Evolutionary conservation across 2,329 filamentous ascomycete species (phyloP), one percentile per base, ranked within the genome.

Genomic region (Fusarium incarnatum): DNA sequence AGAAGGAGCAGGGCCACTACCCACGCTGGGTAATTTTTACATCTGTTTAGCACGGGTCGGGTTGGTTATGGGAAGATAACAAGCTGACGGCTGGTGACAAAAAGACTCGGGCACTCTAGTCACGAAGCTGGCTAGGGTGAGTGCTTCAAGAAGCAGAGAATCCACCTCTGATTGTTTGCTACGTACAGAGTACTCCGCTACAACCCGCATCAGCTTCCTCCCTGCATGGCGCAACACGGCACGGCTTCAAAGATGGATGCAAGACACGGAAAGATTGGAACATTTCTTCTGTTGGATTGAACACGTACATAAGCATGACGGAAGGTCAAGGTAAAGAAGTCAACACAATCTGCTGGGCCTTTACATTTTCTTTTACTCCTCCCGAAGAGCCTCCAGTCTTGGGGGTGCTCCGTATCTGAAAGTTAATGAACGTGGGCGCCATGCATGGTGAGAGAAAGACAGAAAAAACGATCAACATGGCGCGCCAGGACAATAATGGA

Each of bases 211-310:
- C 47, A 41, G 25, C 27, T 41, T 28, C 48, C 73, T 75, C 73
- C 73, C 49, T 75, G 58, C 70, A 73, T 70, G 56, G 62, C 53
- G 60, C 45, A 65, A 64, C 48, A 58, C 53, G 46, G 49, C 57
- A 64, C 60, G 47, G 58, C 60, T 62, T 71, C 32, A 63, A 20
- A 66, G 45, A 60, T 56, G 34, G 56, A 53, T 54, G 60, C 23
- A 58, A 61, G 42, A 60, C 28, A 56, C 47, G 49, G 68, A 42
- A 61, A 40, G 67, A 41, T 22, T 23, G 16, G 30, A 66, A 23
- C 55, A 55, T n/a, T 28, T 27, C 25, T 45, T 30, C 25, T 23
- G 37, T 47, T 18, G 15, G n/a, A 22, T 59, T 34, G 27, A 37
- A 23, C 18, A 64, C 16, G 32, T 50, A 53, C 41, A 13, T 37